These are phyloP conservation scores for Lipomyces starkeyi DNA, from an alignment of 805 yeast species.

Conservation along the genomic window DNA sequence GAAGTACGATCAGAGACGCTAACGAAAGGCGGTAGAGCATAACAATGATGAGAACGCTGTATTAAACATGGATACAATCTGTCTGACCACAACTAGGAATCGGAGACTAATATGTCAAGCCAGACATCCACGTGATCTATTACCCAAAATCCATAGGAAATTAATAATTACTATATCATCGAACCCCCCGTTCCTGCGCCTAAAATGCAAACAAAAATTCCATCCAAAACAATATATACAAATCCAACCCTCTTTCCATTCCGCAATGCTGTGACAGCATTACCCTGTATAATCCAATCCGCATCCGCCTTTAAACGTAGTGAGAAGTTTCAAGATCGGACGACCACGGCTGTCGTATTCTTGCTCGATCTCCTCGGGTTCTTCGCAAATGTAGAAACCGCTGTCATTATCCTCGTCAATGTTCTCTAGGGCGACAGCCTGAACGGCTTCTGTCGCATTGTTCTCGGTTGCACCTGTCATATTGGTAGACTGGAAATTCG, in stretches of 20 bases:
- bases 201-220: neutral
- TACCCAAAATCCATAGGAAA: too few relatives aligned
- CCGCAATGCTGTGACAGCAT: neutral
- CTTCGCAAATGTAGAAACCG: conserved; percentile 21
- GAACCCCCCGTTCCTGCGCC: too few relatives aligned
- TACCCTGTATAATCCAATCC: conserved; percentile 1
- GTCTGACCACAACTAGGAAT: too few relatives aligned
- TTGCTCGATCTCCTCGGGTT: conserved; percentile 29
- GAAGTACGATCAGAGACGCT: neutral
- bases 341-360: conserved; percentile 28
- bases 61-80: too few relatives aligned
- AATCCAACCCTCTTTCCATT: neutral
- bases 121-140: too few relatives aligned
- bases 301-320: conserved; percentile 23
- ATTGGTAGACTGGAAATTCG: conserved; percentile 7
- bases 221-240: neutral
- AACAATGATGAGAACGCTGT: too few relatives aligned
- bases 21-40: too few relatives aligned
- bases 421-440: neutral
- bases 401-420: conserved; percentile 15
- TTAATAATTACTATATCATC: too few relatives aligned
- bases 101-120: too few relatives aligned
- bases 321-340: conserved; percentile 26
- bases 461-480: conserved; percentile 6
- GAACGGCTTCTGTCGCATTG: neutral